A percentile compares a stretch with the other conserved stretches of the same genome.
Evolutionary conservation across 306 rosid species (phyloP).

Genomic region (Trichosanthes cucumerina): DNA sequence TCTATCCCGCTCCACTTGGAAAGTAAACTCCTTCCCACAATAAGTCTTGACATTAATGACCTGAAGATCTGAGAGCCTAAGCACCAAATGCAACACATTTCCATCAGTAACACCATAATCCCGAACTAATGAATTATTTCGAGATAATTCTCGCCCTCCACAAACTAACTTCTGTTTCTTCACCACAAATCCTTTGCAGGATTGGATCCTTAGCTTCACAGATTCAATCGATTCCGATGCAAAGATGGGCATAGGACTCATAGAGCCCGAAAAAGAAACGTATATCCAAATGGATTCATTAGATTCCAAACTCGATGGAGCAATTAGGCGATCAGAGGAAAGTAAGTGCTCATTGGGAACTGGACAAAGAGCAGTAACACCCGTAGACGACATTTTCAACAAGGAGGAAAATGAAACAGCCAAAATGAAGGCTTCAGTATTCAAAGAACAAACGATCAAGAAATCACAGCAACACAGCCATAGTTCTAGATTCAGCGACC

Average conservation of each 20-base stretch:
- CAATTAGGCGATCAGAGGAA: conserved; percentile 19
- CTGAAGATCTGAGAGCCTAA: conserved; percentile 71
- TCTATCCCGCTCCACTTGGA: conserved; percentile 61
- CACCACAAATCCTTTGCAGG: conserved; percentile 55
- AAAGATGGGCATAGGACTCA: conserved; percentile 59
- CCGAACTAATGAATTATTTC: conserved; percentile 59
- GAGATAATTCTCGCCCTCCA: conserved; percentile 78
- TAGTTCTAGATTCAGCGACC: conserved; percentile 4
- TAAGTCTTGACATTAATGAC: conserved; percentile 52
- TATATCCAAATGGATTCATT: conserved; percentile 49
- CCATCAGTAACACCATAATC: conserved; percentile 82
- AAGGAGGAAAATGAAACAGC: not conserved
- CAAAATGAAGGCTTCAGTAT: not conserved
- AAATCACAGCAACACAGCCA: conserved; percentile 24
- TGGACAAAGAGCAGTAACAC: conserved; percentile 51
- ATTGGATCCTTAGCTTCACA: conserved; percentile 63
- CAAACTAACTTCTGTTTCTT: conserved; percentile 83
- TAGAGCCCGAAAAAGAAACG: conserved; percentile 45
- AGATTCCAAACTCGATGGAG: conserved; percentile 26
- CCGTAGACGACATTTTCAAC: conserved; percentile 69
- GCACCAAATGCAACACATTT: conserved; percentile 79
- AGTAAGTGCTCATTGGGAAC: conserved; percentile 34
- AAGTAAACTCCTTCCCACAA: conserved; percentile 55
- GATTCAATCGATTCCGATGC: conserved; percentile 77
- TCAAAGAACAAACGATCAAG: not conserved